Evolutionary conservation across 352 stramenopile genomes (phyloP).

Genomic region (Globisporangium sylvaticum): DNA sequence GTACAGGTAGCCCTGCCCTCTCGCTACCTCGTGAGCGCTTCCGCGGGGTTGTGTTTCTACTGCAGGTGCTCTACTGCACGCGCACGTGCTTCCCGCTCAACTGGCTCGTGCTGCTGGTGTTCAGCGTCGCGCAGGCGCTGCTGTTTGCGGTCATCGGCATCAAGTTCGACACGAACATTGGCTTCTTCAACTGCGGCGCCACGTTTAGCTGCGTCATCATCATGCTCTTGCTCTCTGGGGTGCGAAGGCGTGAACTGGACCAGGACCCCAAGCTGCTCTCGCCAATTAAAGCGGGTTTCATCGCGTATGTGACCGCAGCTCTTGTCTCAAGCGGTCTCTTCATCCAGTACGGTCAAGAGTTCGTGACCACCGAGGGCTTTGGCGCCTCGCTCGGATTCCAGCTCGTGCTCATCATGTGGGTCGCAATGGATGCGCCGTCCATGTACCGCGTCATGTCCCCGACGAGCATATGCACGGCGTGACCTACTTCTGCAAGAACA

Average conservation of each 20-base stretch:
- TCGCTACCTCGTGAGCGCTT: not conserved
- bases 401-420: constrained; percentile 48
- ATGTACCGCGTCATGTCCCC: constrained; percentile 56
- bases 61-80: constrained; percentile 1
- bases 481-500: constrained; percentile 63
- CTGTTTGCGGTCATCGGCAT: constrained; percentile 35
- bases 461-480: constrained; percentile 68
- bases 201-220: constrained; percentile 42
- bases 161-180: constrained; percentile 34
- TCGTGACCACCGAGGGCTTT: constrained; percentile 37
- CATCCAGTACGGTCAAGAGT: constrained; percentile 20
- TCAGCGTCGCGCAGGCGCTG: constrained; percentile 32
- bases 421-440: constrained; percentile 42
- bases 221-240: constrained; percentile 31
- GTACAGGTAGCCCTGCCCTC: too few relatives aligned
- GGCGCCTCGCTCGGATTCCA: constrained; percentile 36
- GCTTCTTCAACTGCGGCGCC: constrained; percentile 33
- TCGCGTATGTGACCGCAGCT: constrained; percentile 26
- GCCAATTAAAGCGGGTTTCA: constrained; percentile 22
- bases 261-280: constrained; percentile 25
- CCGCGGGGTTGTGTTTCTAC: not conserved
- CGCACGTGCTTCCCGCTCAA: constrained; percentile 2
- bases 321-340: constrained; percentile 25
- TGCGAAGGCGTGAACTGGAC: constrained; percentile 3
- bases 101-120: constrained; percentile 25